Evolutionary conservation across 2,329 filamentous ascomycete genomes (phyloP), one percentile per base, ranked within the genome.

Genomic region (Annulohypoxylon truncatum): DNA sequence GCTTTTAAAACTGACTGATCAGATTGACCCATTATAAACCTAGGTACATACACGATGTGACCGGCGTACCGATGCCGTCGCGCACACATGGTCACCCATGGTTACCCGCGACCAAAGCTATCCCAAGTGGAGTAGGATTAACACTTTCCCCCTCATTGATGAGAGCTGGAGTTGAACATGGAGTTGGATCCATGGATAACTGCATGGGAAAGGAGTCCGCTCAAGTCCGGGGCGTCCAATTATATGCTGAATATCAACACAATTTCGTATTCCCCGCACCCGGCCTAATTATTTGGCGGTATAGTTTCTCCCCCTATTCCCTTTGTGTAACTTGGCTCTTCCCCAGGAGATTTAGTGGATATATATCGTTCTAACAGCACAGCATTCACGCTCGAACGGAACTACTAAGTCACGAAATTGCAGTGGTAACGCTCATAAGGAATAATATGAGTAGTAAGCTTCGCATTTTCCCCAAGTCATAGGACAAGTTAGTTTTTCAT

Each of bases 401-500:
- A 40, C 31, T 54, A 35, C 35, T 40, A 6, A 38, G 22, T n/a
- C 28, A 55, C 24, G n/a, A 29, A 31, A 28, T 33, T 12, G 20
- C 31, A 38, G 18, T 12, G 22, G 26, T 15, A 26, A 38, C 20
- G 12, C 20, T 26, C 31, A 13, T 10, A 7, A 42, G 13, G 35
- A 42, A 54, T 29, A 42, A 26, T 20, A 53, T 28, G n/a, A 13
- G 24, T 40, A 24, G 15, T 24, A 24, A 24, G 42, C 42, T n/a
- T 46, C 22, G 10, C 42, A 46, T 46, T 15, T 24, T 48, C 13
- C 3, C 24, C 44, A 26, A 3, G 24, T 48, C 24, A 48, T 48
- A 28, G 13, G 44, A 28, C 22, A 48, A 15, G 24, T 24, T 26
- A 38, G 18, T 29, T 61, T 56, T 58, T 42, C 61, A 29, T 59